These are phyloP conservation scores for Xylariaceae sp. DNA, from an alignment of 2,329 filamentous ascomycete genomes.

Conservation along the genomic window DNA sequence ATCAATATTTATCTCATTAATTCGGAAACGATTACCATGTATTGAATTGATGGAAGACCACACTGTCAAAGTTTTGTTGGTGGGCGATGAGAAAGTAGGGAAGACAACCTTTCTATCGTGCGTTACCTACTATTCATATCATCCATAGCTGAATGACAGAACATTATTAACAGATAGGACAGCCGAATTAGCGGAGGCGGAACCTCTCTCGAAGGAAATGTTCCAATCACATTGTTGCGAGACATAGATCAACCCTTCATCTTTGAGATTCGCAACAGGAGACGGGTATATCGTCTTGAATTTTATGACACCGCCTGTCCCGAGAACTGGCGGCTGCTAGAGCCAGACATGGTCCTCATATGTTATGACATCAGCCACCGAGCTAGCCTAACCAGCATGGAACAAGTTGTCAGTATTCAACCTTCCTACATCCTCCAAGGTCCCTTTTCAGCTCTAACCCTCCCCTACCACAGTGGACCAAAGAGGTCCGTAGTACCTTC, in stretches of 20 bases:
- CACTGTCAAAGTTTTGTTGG: slow-evolving; percentile 59
- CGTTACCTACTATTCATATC: slow-evolving; percentile 34
- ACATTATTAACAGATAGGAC: slow-evolving; percentile 13
- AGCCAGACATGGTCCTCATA: slow-evolving; percentile 63
- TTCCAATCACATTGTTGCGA: slow-evolving; percentile 56
- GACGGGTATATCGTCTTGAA: slow-evolving; percentile 59
- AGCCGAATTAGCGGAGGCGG: slow-evolving; percentile 60
- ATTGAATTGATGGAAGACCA: slow-evolving; percentile 52
- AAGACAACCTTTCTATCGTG: slow-evolving; percentile 69
- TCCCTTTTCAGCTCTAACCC: neutral
- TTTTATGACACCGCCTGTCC: slow-evolving; percentile 67
- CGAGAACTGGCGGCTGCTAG: slow-evolving; percentile 64
- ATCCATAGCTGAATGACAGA: neutral
- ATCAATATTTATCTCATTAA: neutral
- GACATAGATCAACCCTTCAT: slow-evolving; percentile 67
- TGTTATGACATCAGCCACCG: slow-evolving; percentile 69
- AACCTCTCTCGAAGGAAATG: slow-evolving; percentile 47
- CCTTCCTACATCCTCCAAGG: neutral
- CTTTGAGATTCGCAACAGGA: slow-evolving; percentile 59
- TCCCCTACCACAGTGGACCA: slow-evolving; percentile 57
- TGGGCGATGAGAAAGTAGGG: slow-evolving; percentile 66
- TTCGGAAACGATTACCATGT: neutral
- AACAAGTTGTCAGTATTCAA: slow-evolving; percentile 55
- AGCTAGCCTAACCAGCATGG: slow-evolving; percentile 63
- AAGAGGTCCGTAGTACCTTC: slow-evolving; percentile 59